Base-by-base conservation (phyloP, 176 grass and related monocot genomes). In the Zea mays region DNA sequence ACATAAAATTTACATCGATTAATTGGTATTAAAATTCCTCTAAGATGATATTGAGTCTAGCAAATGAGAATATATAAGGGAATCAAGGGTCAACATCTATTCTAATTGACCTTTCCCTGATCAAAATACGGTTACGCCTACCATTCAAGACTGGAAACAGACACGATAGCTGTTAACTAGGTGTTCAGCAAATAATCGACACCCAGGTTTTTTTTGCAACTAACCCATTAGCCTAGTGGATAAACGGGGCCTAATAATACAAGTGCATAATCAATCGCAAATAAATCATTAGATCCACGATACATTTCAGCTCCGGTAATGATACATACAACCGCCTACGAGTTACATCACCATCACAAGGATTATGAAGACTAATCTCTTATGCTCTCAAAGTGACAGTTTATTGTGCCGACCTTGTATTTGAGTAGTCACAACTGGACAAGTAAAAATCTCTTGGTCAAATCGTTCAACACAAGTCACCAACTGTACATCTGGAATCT, bases 391-490 rank as follows among this genome's bases (percentile, higher is more conserved):
- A 27, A 50, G 40, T 50, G 34, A 63, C 16, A 65, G 38, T 80
- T 81, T 85, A 88, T 85, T 81, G 58, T 8, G 45, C 62, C 15
- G 15, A 81, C 59, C n/a, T 72, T 66, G 77, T 71, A 81, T 27
- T 60, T 61, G 47, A 72, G 40, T 81, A 85, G 71, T 64, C 76
- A 81, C 67, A 83, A 72, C 27, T 59, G 47, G 27, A 27, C 27
- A n/a, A 49, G 42, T 67, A 77, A 71, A 83, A 70, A 71, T 64
- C 40, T 81, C 72, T 70, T 21, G 49, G 82, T 71, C 77, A 84
- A 81, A 81, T 71, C 65, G 47, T 81, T 85, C 86, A 57, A 77
- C 50, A 77, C 82, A 61, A 84, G 71, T 88, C 76, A 84, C 76
- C 65, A 76, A 35, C 87, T 89, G 73, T 85, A 85, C 82, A 89